Percentiles rank a stretch among this genome's conserved stretches.
These are phyloP conservation scores for Neobulgaria alba DNA, from an alignment of 2,329 filamentous ascomycete species.

Conservation along the genomic window DNA sequence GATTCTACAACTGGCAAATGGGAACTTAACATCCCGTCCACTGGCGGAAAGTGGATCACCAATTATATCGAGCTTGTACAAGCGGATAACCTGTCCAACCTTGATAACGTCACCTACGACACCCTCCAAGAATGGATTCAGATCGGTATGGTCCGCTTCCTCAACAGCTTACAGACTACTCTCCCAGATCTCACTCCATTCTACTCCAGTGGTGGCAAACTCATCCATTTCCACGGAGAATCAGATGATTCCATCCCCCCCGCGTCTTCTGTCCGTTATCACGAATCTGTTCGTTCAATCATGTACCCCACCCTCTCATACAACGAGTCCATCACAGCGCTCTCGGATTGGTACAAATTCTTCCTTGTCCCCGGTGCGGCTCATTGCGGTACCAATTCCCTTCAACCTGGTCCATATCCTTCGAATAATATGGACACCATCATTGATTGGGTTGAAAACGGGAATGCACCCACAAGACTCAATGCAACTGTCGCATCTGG, in stretches of 20 bases:
- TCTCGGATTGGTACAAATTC: constrained; percentile 46
- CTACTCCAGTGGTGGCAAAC: constrained; percentile 41
- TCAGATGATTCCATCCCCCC: constrained; percentile 44
- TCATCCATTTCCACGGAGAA: constrained; percentile 51
- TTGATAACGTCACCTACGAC: constrained; percentile 45
- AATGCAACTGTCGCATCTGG: constrained; percentile 31
- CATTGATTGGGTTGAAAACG: constrained; percentile 61
- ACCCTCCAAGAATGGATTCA: constrained; percentile 47
- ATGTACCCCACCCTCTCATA: constrained; percentile 38
- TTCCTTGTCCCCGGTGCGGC: constrained; percentile 45
- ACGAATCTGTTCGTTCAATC: constrained; percentile 41
- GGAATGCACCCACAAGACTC: constrained; percentile 29
- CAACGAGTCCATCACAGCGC: constrained; percentile 32
- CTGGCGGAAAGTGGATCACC: constrained; percentile 32
- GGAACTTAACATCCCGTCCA: constrained; percentile 28
- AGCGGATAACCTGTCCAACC: constrained; percentile 33
- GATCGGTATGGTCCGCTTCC: constrained; percentile 38
- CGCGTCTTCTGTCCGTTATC: constrained; percentile 46
- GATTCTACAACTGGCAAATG: constrained; percentile 28
- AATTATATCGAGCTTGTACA: constrained; percentile 35
- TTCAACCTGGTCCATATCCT: constrained; percentile 31
- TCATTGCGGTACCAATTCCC: constrained; percentile 40
- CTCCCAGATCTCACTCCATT: constrained; percentile 44
- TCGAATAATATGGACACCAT: constrained; percentile 60
- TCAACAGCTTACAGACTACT: constrained; percentile 44